phyloP scores from a whole-genome alignment of 129 eudicot genomes.

The Smallanthus sonchifolius region DNA sequence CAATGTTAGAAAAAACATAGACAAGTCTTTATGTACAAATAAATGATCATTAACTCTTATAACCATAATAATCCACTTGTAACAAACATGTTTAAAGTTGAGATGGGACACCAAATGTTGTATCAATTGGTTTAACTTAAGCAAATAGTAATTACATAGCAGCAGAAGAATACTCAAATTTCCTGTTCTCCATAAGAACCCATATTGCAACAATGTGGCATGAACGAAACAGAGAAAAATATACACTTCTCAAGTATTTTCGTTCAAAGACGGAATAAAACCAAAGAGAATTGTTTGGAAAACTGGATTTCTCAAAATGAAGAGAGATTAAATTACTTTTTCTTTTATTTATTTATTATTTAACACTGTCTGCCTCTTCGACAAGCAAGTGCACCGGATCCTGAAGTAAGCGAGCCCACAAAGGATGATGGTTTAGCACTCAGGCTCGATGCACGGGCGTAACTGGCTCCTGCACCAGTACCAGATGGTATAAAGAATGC shows the following conservation, averaged over 20 bases:
- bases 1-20: not conserved
- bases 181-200: constrained; percentile 13
- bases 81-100: not conserved
- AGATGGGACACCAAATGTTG: not conserved
- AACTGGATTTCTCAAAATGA: constrained; percentile 30
- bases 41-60: not conserved
- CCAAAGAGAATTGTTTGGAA: constrained; percentile 20
- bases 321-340: constrained; percentile 18
- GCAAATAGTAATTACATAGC: constrained; percentile 39
- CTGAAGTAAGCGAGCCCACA: constrained; percentile 74
- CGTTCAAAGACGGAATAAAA: constrained; percentile 18
- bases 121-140: not conserved
- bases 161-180: constrained; percentile 14
- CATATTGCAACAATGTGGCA: not conserved
- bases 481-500: constrained; percentile 87
- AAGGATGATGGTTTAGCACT: constrained; percentile 82
- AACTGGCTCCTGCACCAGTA: constrained; percentile 71
- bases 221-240: constrained; percentile 27
- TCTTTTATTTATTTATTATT: constrained; percentile 11
- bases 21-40: not conserved
- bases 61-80: constrained; percentile 3
- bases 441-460: constrained; percentile 85
- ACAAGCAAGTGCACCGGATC: constrained; percentile 77
- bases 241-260: constrained; percentile 39
- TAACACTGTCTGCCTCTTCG: constrained; percentile 64